Evolutionary conservation across 495 filamentous ascomycete genomes (phyloP).

Genomic region (Friedmanniomyces simplex): DNA sequence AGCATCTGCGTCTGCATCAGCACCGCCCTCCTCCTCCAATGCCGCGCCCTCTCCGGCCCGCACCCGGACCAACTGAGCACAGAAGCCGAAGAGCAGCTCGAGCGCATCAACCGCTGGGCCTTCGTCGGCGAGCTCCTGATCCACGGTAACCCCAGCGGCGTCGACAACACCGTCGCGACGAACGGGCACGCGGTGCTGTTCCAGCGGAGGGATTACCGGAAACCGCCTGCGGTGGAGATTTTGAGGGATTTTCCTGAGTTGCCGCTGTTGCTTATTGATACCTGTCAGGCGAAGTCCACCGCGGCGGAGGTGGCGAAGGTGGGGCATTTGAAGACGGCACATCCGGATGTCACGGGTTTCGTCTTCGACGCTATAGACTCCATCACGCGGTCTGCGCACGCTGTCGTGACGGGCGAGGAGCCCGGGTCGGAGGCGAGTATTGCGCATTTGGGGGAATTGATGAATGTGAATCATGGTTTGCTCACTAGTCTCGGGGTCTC

Average conservation of each 20-base stretch:
- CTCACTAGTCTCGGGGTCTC: conserved; percentile 86
- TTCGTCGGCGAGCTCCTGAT: conserved; percentile 96
- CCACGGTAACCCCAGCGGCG: conserved; percentile 89
- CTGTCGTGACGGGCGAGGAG: conserved; percentile 51
- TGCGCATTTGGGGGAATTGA: conserved; percentile 67
- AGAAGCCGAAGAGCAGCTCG: conserved; percentile 73
- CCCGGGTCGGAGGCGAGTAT: conserved; percentile 47
- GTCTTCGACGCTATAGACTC: conserved; percentile 77
- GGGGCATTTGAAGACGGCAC: conserved; percentile 51
- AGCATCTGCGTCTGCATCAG: conserved; percentile 87
- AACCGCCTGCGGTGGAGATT: conserved; percentile 65
- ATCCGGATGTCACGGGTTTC: conserved; percentile 60
- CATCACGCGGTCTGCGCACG: conserved; percentile 62
- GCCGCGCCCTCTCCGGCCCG: conserved; percentile 73
- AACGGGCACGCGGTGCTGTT: conserved; percentile 90
- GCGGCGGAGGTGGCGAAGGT: conserved; percentile 80
- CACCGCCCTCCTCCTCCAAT: conserved; percentile 76
- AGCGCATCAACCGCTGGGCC: conserved; percentile 94
- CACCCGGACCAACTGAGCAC: conserved; percentile 75
- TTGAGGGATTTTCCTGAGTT: conserved; percentile 80
- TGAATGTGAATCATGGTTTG: conserved; percentile 86
- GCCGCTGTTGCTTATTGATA: conserved; percentile 82
- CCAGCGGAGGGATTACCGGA: conserved; percentile 63
- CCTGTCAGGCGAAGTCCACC: conserved; percentile 71
- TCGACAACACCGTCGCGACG: conserved; percentile 94